phyloP scores from a whole-genome alignment of 441 rosid species.

The Croton laevigatus region DNA sequence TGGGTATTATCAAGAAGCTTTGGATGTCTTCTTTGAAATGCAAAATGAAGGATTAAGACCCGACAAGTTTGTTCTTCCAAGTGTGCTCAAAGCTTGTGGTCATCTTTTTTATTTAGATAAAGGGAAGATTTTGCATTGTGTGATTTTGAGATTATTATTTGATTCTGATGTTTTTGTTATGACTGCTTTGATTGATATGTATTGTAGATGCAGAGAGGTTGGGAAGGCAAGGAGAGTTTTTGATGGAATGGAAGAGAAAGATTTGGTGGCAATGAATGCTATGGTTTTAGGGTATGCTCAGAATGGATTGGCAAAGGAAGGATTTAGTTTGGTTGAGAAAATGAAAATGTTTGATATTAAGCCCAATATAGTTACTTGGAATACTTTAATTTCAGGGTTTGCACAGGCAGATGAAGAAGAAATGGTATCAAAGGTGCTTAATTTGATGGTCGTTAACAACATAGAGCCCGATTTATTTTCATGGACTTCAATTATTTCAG shows the following conservation, averaged over 20 bases:
- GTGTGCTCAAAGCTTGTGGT: slow-evolving; percentile 70
- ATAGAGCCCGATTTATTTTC: slow-evolving; percentile 69
- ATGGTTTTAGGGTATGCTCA: slow-evolving; percentile 68
- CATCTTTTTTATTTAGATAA: slow-evolving; percentile 39
- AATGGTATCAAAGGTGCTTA: slow-evolving; percentile 43
- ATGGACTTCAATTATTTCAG: slow-evolving; percentile 80
- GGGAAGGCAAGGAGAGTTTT: slow-evolving; percentile 47
- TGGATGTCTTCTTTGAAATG: slow-evolving; percentile 49
- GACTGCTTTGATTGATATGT: slow-evolving; percentile 74
- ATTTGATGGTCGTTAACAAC: slow-evolving; percentile 46
- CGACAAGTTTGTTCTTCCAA: slow-evolving; percentile 59
- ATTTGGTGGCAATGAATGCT: slow-evolving; percentile 67
- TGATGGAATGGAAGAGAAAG: slow-evolving; percentile 43
- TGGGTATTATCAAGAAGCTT: slow-evolving; percentile 49
- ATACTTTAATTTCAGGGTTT: slow-evolving; percentile 61
- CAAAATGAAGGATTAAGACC: slow-evolving; percentile 39
- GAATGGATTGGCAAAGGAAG: slow-evolving; percentile 44
- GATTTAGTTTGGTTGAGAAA: slow-evolving; percentile 50
- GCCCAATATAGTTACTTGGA: slow-evolving; percentile 75
- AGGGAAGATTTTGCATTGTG: slow-evolving; percentile 57
- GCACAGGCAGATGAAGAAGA: slow-evolving; percentile 48
- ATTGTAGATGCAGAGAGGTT: slow-evolving; percentile 56
- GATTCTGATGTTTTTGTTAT: slow-evolving; percentile 54
- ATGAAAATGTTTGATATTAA: slow-evolving; percentile 34
- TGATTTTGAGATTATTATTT: slow-evolving; percentile 43